A percentile compares a stretch with the other conserved stretches of the same genome.
phyloP scores from a whole-genome alignment of 371 early-diverging fungal species.

The Rhizomucor pusillus region DNA sequence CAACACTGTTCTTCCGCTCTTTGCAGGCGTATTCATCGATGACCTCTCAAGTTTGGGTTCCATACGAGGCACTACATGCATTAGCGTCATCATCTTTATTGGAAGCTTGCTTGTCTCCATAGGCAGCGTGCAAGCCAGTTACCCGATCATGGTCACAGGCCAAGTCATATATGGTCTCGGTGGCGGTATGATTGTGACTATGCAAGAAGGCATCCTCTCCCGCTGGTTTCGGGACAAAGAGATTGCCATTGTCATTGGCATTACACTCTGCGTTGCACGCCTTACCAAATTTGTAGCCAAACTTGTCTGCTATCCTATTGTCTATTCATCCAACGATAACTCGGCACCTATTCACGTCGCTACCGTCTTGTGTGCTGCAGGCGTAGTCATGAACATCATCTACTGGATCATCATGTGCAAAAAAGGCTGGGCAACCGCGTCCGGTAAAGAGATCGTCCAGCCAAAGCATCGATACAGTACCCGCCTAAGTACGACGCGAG shows the following conservation, averaged over 20 bases:
- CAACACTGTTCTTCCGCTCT: constrained; percentile 64
- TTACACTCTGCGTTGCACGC: constrained; percentile 30
- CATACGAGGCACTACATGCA: constrained; percentile 33
- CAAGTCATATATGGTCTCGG: constrained; percentile 43
- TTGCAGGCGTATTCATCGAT: constrained; percentile 62
- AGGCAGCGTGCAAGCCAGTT: constrained; percentile 25
- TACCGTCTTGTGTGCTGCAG: constrained; percentile 35
- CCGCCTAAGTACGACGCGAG: not conserved
- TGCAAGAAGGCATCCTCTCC: constrained; percentile 46
- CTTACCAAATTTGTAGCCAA: constrained; percentile 42
- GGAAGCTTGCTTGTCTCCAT: constrained; percentile 37
- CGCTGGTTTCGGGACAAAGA: constrained; percentile 47
- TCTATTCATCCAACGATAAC: constrained; percentile 19
- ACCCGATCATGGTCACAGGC: constrained; percentile 42
- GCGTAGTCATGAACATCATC: constrained; percentile 24
- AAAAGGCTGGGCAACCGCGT: constrained; percentile 26
- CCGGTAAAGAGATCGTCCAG: constrained; percentile 30
- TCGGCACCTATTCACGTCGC: constrained; percentile 35
- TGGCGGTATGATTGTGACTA: constrained; percentile 42
- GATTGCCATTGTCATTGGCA: constrained; percentile 34
- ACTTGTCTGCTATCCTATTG: constrained; percentile 38
- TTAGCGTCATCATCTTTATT: constrained; percentile 30
- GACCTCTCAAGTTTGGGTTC: constrained; percentile 34
- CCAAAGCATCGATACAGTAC: constrained; percentile 11
- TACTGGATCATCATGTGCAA: constrained; percentile 39